A percentile compares a stretch with the other conserved stretches of the same genome.
These are phyloP conservation scores for Hericium erinaceus DNA, from an alignment of 768 basidiomycete species.

Conservation along the genomic window DNA sequence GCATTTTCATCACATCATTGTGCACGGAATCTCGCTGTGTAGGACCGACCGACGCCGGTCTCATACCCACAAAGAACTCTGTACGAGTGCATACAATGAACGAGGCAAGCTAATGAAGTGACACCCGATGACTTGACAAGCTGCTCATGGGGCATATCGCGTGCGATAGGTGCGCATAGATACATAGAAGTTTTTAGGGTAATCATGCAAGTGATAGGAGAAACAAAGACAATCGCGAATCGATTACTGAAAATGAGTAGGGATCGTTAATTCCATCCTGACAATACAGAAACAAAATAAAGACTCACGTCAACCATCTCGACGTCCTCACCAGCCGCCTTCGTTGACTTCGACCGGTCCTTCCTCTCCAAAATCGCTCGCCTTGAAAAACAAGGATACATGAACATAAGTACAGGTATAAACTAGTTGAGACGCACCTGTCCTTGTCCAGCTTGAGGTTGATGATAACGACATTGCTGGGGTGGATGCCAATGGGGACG, in stretches of 20 bases:
- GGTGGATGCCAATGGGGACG: slow-evolving; percentile 90
- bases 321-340: slow-evolving; percentile 43
- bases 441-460: slow-evolving; percentile 91
- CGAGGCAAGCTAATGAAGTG: neutral
- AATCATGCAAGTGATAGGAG: slow-evolving; percentile 21
- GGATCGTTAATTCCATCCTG: slow-evolving; percentile 6
- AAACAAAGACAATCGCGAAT: slow-evolving; percentile 18
- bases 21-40: neutral
- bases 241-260: slow-evolving; percentile 27
- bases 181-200: slow-evolving; percentile 56
- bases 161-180: slow-evolving; percentile 41
- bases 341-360: slow-evolving; percentile 57
- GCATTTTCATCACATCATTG: neutral
- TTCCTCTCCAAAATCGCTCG: slow-evolving; percentile 85
- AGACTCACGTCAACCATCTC: slow-evolving; percentile 73
- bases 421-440: slow-evolving; percentile 35
- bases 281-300: slow-evolving; percentile 1
- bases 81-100: neutral
- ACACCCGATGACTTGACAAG: neutral
- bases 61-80: neutral
- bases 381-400: slow-evolving; percentile 26
- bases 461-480: slow-evolving; percentile 92
- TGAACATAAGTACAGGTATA: neutral
- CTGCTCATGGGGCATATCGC: slow-evolving; percentile 47
- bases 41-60: neutral